Percentiles rank a stretch among this genome's conserved stretches.
Conservation (phyloP, 2,329 filamentous ascomycete genomes). For the Xylaria sp. region DNA sequence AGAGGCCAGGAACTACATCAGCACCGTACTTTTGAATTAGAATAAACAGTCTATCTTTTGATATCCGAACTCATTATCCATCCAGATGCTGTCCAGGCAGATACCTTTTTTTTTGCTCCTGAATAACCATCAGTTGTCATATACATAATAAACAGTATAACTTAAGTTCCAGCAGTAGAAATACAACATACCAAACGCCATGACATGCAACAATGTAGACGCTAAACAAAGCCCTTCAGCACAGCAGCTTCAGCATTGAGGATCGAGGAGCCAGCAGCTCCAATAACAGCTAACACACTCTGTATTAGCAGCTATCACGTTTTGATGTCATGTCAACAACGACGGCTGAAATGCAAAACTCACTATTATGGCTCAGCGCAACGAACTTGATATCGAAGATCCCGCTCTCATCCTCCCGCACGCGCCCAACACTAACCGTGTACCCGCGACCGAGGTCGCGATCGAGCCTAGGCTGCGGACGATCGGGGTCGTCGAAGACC, state of each 20-base stretch:
- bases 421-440: conserved; percentile 87
- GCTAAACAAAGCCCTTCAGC: conserved; percentile 83
- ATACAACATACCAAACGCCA: conserved; percentile 18
- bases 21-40: neutral
- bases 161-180: too few species aligned
- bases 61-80: neutral
- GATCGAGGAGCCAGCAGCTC: conserved; percentile 95
- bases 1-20: neutral
- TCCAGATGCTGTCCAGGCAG: neutral
- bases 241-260: conserved; percentile 93
- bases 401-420: conserved; percentile 85
- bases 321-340: neutral
- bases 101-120: neutral
- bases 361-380: conserved; percentile 83
- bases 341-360: conserved; percentile 44
- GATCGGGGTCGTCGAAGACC: conserved; percentile 88
- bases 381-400: conserved; percentile 97
- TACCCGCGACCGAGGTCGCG: conserved; percentile 87
- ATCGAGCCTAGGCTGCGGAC: conserved; percentile 91
- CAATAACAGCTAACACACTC: conserved; percentile 79
- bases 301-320: too few species aligned
- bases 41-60: neutral
- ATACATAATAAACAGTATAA: neutral
- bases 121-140: neutral
- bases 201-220: conserved; percentile 14